These are phyloP conservation scores for Orbilia brochopaga DNA, from an alignment of 2,329 filamentous ascomycete genomes.

Conservation along the genomic window DNA sequence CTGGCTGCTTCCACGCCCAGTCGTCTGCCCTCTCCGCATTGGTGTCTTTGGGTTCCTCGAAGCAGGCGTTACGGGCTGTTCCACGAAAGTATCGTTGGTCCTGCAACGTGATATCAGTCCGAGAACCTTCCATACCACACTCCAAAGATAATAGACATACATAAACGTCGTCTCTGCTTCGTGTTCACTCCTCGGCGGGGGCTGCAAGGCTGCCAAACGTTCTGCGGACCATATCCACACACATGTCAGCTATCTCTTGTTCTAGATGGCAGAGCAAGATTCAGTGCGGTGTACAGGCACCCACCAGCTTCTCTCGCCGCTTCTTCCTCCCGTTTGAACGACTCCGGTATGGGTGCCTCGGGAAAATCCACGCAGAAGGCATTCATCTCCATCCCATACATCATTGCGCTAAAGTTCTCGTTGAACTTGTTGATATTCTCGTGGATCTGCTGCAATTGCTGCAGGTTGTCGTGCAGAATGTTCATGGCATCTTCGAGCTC, in stretches of 20 bases:
- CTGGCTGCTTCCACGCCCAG: conserved; percentile 4
- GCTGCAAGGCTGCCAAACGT: conserved; percentile 38
- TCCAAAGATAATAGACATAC: conserved; percentile 61
- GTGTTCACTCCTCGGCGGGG: conserved; percentile 56
- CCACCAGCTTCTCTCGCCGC: conserved; percentile 35
- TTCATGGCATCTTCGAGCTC: conserved; percentile 93
- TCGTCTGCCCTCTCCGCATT: conserved; percentile 29
- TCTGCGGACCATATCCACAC: conserved; percentile 7
- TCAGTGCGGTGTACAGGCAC: neutral
- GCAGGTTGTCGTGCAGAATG: conserved; percentile 94
- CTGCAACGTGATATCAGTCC: conserved; percentile 11
- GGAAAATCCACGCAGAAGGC: conserved; percentile 98
- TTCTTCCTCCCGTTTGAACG: conserved; percentile 69
- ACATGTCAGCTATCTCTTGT: neutral
- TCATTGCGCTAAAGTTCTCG: conserved; percentile 92
- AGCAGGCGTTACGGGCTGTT: conserved; percentile 42
- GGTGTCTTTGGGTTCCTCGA: conserved; percentile 42
- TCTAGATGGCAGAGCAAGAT: neutral
- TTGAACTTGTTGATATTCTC: conserved; percentile 91
- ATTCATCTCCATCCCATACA: conserved; percentile 98
- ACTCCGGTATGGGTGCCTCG: conserved; percentile 84
- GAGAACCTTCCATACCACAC: neutral
- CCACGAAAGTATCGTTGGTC: conserved; percentile 50
- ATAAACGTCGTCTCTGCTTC: conserved; percentile 83
- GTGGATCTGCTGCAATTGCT: conserved; percentile 96